A percentile compares a stretch with the other conserved stretches of the same genome.
Evolutionary conservation across 768 basidiomycete species (phyloP).

Genomic region (Collybia nuda): DNA sequence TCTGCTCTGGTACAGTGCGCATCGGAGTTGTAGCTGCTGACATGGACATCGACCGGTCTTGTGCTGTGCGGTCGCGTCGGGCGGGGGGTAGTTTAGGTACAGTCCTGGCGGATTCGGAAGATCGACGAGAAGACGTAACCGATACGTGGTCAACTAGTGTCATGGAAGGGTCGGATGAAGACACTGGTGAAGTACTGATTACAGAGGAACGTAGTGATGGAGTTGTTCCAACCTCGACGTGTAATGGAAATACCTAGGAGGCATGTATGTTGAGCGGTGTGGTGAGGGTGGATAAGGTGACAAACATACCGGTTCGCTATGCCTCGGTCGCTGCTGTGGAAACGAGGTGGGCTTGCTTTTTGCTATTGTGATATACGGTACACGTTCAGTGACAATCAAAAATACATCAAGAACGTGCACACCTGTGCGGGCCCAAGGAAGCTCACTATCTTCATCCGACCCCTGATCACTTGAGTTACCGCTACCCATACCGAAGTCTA

Average conservation of each 20-base stretch:
- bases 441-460: conserved; percentile 53
- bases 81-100: conserved; percentile 48
- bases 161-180: conserved; percentile 31
- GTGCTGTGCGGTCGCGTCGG: conserved; percentile 58
- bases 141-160: conserved; percentile 19
- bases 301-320: conserved; percentile 16
- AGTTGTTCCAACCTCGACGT: conserved; percentile 54
- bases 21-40: conserved; percentile 57
- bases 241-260: conserved; percentile 45
- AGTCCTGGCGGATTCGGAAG: conserved; percentile 69
- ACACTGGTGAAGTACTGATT: conserved; percentile 41
- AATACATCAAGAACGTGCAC: conserved; percentile 36
- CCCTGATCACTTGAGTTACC: conserved; percentile 38
- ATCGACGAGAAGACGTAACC: conserved; percentile 46
- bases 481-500: conserved; percentile 48
- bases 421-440: conserved; percentile 55
- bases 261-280: conserved; percentile 3
- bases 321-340: conserved; percentile 26
- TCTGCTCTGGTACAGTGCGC: conserved; percentile 45
- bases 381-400: conserved; percentile 4
- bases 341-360: conserved; percentile 15
- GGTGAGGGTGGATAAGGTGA: neutral
- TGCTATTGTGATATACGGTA: neutral
- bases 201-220: conserved; percentile 42
- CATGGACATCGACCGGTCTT: conserved; percentile 79